Percentiles rank a stretch among this genome's conserved stretches.
phyloP scores from a whole-genome alignment of 2,329 filamentous ascomycete species.

The Raffaelea deltoideospora region DNA sequence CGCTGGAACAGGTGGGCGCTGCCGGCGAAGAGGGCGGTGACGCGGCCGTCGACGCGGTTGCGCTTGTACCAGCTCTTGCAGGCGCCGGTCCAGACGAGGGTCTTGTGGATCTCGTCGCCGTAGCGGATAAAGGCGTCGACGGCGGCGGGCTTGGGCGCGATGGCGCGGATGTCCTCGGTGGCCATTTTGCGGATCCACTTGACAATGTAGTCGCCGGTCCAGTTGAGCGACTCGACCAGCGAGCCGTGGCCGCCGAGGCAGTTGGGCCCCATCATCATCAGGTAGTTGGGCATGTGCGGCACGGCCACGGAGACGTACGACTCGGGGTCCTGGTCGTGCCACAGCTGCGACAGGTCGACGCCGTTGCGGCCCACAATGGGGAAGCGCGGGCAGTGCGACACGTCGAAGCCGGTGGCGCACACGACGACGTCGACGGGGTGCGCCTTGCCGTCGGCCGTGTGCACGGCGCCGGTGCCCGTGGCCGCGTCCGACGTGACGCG shows the following conservation, averaged over 20 bases:
- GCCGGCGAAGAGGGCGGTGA: slow-evolving; percentile 34
- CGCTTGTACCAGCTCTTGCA: slow-evolving; percentile 38
- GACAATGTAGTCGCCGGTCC: slow-evolving; percentile 30
- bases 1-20: slow-evolving; percentile 36
- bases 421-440: slow-evolving; percentile 39
- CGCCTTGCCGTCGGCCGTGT: slow-evolving; percentile 30
- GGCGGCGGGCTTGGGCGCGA: slow-evolving; percentile 28
- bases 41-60: slow-evolving; percentile 22
- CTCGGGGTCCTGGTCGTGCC: slow-evolving; percentile 24
- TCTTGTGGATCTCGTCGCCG: slow-evolving; percentile 34
- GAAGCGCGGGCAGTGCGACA: slow-evolving; percentile 35
- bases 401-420: slow-evolving; percentile 43
- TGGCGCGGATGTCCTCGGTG: slow-evolving; percentile 30
- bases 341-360: slow-evolving; percentile 31
- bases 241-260: slow-evolving; percentile 34
- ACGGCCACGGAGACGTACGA: slow-evolving; percentile 39
- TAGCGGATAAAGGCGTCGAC: slow-evolving; percentile 36
- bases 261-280: slow-evolving; percentile 27
- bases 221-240: slow-evolving; percentile 28
- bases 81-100: slow-evolving; percentile 30
- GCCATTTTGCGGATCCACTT: slow-evolving; percentile 32
- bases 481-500: slow-evolving; percentile 27
- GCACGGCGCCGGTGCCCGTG: slow-evolving; percentile 26
- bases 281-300: slow-evolving; percentile 37
- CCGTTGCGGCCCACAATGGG: slow-evolving; percentile 33